Evolutionary conservation across 257 asterid species (phyloP), one percentile per base, ranked within the genome.

Genomic region (Avicennia marina): DNA sequence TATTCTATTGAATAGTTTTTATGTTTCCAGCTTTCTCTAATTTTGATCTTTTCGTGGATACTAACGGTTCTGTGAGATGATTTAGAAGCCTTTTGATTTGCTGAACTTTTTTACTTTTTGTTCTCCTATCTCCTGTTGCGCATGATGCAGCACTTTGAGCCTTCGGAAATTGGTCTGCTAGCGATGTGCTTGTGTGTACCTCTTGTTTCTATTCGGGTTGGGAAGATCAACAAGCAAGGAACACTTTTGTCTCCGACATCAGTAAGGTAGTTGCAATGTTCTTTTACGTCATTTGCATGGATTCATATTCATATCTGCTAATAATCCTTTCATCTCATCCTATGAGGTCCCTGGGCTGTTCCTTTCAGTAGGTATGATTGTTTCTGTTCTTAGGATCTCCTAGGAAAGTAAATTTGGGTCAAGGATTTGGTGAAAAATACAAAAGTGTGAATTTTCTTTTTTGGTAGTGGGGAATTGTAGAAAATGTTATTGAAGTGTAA

Each of bases 141-240:
- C n/a, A 20, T 58, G 54, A 33, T 47, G 58, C 80, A 90, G 98
- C 84, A 90, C 62, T 90, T 90, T 68, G 95, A 90, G 66, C 94
- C 95, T 24, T 70, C 94, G 4, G 98, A 90, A 71, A 96, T 90
- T 68, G 96, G 94, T 46, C 40, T 82, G 81, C 75, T 90, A 11
- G 96, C 91, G 8, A 81, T 96, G 72, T 90, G 96, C 74, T 68
- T 90, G 84, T 87, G 98, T 64, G 71, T 82, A 38, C 98, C 98
- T 36, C 83, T 90, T 39, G 98, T 90, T 58, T 84, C 98, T 33
- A 60, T 90, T 64, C 96, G 98, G 0, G 95, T 87, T 27, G 98
- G 98, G 54, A 90, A 74, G 85, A 81, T 90, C 64, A 60, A 61
- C 68, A 84, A 84, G 79, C 85, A 77, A 66, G 91, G 96, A 66